These are phyloP conservation scores for Bisporella sp. DNA, from an alignment of 2,329 filamentous ascomycete genomes.

Conservation along the genomic window DNA sequence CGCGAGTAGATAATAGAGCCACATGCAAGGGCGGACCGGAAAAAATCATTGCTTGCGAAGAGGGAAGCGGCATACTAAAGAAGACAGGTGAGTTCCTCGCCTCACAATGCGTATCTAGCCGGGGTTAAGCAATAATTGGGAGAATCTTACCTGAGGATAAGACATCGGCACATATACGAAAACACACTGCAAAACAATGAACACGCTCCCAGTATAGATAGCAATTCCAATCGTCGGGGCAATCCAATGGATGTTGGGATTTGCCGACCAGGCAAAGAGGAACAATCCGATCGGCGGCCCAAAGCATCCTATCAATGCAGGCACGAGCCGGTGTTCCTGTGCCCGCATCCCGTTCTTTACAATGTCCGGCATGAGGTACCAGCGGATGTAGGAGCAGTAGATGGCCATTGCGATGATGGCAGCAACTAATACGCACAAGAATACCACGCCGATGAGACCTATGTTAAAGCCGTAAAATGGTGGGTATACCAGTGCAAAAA, in stretches of 20 bases:
- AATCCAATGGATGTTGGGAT: slow-evolving; percentile 46
- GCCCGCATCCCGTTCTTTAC: slow-evolving; percentile 38
- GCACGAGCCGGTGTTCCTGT: slow-evolving; percentile 46
- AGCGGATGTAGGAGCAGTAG: slow-evolving; percentile 17
- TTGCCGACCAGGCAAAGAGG: slow-evolving; percentile 49
- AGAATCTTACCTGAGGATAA: slow-evolving; percentile 4
- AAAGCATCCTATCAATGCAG: slow-evolving; percentile 44
- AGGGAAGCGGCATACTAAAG: neutral
- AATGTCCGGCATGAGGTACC: slow-evolving; percentile 44
- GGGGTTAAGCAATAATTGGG: too few relatives aligned
- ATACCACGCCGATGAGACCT: slow-evolving; percentile 1
- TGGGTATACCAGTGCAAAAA: slow-evolving; percentile 4
- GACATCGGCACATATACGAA: slow-evolving; percentile 49
- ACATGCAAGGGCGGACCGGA: neutral
- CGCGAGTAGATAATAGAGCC: neutral
- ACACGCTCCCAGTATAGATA: slow-evolving; percentile 43
- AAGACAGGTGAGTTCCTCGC: neutral
- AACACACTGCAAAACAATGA: slow-evolving; percentile 50
- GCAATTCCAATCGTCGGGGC: slow-evolving; percentile 47
- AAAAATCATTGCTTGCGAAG: neutral
- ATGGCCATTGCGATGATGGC: neutral
- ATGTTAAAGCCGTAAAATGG: slow-evolving; percentile 1
- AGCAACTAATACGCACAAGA: slow-evolving; percentile 1
- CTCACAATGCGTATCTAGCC: too few relatives aligned
- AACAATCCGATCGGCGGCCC: slow-evolving; percentile 51